Evolutionary conservation across 2,329 filamentous ascomycete genomes (phyloP).

Genomic region (Diaporthe ampelina): DNA sequence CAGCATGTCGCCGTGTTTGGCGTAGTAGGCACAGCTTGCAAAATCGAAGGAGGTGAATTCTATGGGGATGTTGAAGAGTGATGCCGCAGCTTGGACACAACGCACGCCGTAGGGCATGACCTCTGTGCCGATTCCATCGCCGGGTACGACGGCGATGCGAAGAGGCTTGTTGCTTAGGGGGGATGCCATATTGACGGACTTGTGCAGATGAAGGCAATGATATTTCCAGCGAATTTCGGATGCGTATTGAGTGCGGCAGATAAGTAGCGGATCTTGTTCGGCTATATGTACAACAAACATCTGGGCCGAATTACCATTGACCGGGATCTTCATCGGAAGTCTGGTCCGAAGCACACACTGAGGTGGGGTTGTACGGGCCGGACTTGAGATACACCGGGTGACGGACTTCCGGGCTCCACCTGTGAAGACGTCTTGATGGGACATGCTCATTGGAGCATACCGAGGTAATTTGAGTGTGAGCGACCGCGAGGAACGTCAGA

Average conservation of each 20-base stretch:
- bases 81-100: constrained; percentile 67
- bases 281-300: background rate
- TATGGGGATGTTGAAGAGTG: constrained; percentile 65
- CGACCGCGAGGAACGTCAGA: background rate
- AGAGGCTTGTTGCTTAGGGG: constrained; percentile 2
- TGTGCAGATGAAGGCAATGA: background rate
- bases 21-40: constrained; percentile 73
- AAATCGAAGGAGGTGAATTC: constrained; percentile 75
- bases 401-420: background rate
- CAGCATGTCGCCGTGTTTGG: constrained; percentile 58
- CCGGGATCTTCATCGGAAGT: background rate
- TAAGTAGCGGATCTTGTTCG: background rate
- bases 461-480: background rate
- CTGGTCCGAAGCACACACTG: background rate
- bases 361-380: background rate
- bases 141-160: constrained; percentile 74
- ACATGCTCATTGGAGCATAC: background rate
- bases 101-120: constrained; percentile 74
- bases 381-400: constrained; percentile 20
- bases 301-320: background rate
- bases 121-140: constrained; percentile 78
- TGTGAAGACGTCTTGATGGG: no score
- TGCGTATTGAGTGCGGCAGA: background rate
- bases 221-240: background rate
- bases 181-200: constrained; percentile 10